phyloP scores from a whole-genome alignment of 1,284 basidiomycete species.

The Sporisorium sorghi region DNA sequence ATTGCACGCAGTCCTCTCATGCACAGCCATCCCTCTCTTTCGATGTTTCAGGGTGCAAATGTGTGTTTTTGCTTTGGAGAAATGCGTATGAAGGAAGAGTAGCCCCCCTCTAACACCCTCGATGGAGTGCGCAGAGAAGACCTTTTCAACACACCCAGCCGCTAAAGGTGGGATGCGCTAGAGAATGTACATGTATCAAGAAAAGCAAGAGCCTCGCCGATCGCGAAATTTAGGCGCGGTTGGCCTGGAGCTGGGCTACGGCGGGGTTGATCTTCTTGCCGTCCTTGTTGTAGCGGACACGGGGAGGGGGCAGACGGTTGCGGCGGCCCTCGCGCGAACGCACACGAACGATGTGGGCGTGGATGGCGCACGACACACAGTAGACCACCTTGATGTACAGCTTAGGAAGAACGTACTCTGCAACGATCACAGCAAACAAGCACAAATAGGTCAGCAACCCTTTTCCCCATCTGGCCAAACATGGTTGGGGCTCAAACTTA shows the following conservation, averaged over 20 bases:
- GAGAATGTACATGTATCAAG: slow-evolving; percentile 28
- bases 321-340: slow-evolving; percentile 67
- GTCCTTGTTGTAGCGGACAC: slow-evolving; percentile 92
- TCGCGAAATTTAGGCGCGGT: slow-evolving; percentile 24
- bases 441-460: not conserved
- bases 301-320: slow-evolving; percentile 79
- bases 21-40: too few species aligned
- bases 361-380: slow-evolving; percentile 99
- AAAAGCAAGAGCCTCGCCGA: too few species aligned
- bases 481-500: too few species aligned
- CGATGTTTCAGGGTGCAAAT: not conserved
- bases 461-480: too few species aligned
- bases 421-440: slow-evolving; percentile 8
- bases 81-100: slow-evolving; percentile 9
- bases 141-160: not conserved
- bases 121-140: too few species aligned
- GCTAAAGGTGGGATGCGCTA: not conserved
- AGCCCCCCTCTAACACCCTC: too few species aligned
- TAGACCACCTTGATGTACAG: slow-evolving; percentile 99
- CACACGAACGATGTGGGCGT: slow-evolving; percentile 80
- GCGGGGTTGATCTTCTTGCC: slow-evolving; percentile 78
- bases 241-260: slow-evolving; percentile 58
- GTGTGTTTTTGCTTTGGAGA: slow-evolving; percentile 4
- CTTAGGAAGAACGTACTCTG: slow-evolving; percentile 95
- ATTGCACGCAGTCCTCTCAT: too few species aligned